Evolutionary conservation across 768 basidiomycete species (phyloP).

Genomic region (Leccinum arenicola): DNA sequence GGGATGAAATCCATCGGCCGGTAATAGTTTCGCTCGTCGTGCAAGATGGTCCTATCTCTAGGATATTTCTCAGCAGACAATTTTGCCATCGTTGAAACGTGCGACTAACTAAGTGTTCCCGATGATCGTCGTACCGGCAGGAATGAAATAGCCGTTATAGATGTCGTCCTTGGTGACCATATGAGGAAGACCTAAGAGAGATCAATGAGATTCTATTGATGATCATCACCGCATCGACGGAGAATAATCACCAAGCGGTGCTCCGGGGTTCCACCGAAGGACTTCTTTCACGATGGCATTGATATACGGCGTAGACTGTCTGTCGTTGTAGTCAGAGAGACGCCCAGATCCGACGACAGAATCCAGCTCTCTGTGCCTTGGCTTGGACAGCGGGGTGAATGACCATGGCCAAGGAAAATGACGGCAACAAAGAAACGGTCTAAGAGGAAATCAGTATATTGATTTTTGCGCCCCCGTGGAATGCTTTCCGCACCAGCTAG

Average conservation of each 20-base stretch:
- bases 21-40: slow-evolving; percentile 34
- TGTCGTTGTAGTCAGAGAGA: slow-evolving; percentile 32
- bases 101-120: slow-evolving; percentile 53
- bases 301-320: slow-evolving; percentile 25
- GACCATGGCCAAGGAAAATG: slow-evolving; percentile 31
- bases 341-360: slow-evolving; percentile 26
- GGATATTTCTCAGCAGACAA: slow-evolving; percentile 3
- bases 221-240: slow-evolving; percentile 4
- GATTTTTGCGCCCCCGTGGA: not conserved
- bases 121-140: slow-evolving; percentile 47
- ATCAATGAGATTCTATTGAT: slow-evolving; percentile 8
- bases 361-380: slow-evolving; percentile 30
- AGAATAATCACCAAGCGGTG: slow-evolving; percentile 31
- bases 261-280: slow-evolving; percentile 33
- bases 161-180: slow-evolving; percentile 32
- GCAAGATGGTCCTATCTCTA: slow-evolving; percentile 35
- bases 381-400: slow-evolving; percentile 27
- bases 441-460: slow-evolving; percentile 7
- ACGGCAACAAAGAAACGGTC: slow-evolving; percentile 31
- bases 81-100: not conserved
- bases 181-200: slow-evolving; percentile 29
- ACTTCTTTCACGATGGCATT: slow-evolving; percentile 31
- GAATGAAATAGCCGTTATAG: slow-evolving; percentile 32
- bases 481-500: slow-evolving; percentile 41
- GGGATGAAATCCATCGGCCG: slow-evolving; percentile 37